A percentile compares a stretch with the other conserved stretches of the same genome.
Conservation (phyloP, 75 land plant species). For the Picea glauca region DNA sequence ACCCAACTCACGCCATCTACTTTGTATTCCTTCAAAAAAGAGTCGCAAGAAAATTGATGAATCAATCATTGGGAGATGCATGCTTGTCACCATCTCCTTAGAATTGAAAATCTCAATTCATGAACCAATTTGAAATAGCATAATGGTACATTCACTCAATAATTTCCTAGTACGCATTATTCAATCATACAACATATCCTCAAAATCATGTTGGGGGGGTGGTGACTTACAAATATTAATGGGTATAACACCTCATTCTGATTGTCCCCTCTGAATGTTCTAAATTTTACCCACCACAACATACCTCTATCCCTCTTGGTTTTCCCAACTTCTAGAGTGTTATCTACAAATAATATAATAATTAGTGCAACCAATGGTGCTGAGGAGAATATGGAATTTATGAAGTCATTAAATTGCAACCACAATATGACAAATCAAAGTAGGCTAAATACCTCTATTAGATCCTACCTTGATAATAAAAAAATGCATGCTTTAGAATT, state of each 20-base stretch:
- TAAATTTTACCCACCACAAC: too few species aligned
- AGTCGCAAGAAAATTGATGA: constrained; percentile 4
- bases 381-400: constrained; percentile 77
- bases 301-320: constrained; percentile 51
- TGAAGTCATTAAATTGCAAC: constrained; percentile 80
- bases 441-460: neutral
- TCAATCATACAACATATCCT: neutral
- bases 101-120: too few species aligned
- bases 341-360: constrained; percentile 74
- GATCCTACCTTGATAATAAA: neutral
- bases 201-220: constrained; percentile 52
- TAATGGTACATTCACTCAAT: neutral
- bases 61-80: neutral
- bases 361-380: constrained; percentile 68
- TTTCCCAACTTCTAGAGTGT: constrained; percentile 72
- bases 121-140: too few species aligned
- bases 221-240: constrained; percentile 82
- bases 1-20: neutral
- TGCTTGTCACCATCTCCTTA: neutral
- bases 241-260: constrained; percentile 83
- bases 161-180: neutral
- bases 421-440: neutral
- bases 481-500: neutral
- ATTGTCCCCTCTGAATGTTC: neutral
- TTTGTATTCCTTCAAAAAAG: neutral